A percentile compares a stretch with the other conserved stretches of the same genome.
Evolutionary conservation across 768 basidiomycete species (phyloP).

Genomic region (Candolleomyces efflorescens): DNA sequence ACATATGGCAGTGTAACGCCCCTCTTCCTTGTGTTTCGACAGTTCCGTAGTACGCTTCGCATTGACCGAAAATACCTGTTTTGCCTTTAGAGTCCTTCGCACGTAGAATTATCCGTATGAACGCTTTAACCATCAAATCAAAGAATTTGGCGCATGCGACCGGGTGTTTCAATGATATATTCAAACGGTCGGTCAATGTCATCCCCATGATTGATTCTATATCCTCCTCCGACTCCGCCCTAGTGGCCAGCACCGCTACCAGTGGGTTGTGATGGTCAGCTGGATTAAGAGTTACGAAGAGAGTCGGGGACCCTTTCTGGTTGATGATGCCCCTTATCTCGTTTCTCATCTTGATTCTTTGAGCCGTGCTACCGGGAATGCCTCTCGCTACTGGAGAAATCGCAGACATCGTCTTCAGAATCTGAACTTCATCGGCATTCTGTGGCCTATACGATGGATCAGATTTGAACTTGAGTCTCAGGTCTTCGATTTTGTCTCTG

Average conservation of each 20-base stretch:
- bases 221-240: too few relatives aligned
- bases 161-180: neutral
- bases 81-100: neutral
- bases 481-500: neutral
- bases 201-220: too few relatives aligned
- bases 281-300: neutral
- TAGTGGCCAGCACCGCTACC: neutral
- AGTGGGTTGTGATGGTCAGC: neutral
- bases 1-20: neutral
- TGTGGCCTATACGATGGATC: neutral
- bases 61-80: neutral
- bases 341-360: neutral
- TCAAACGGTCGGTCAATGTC: neutral
- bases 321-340: neutral
- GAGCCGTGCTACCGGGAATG: neutral
- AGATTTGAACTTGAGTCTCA: neutral
- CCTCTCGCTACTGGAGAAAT: neutral
- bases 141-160: neutral
- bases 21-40: neutral
- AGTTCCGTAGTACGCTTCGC: neutral
- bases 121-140: neutral
- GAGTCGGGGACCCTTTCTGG: neutral
- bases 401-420: neutral
- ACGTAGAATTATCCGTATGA: neutral
- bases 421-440: neutral